Base-by-base conservation (phyloP, 1,139 yeast genomes). In the Scheffersomyces cryptocercus region DNA sequence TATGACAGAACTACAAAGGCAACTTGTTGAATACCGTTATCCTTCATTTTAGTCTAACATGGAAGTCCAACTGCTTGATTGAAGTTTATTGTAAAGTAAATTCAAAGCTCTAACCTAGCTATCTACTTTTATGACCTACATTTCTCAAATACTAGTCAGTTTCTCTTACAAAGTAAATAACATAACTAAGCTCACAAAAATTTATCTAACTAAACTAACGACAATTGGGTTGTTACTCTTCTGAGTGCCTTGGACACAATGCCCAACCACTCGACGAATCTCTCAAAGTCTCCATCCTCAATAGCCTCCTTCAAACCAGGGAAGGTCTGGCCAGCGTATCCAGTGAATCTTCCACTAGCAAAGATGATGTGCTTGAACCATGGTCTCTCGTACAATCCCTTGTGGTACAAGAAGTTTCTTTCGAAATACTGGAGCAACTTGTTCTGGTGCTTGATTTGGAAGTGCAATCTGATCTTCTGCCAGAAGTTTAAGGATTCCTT, bases 361-460 rank as follows among this genome's bases (percentile, higher is more conserved):
- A 77, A 88, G 3, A 88, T 81, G 49, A 87, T 76, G 65, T 90
- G 96, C 66, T 84, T 88, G 69, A 85, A 90, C 96, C 96, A 89
- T n/a, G 77, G 70, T 57, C 97, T 77, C 31, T 70, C 72, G 50
- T 73, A 65, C 42, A 89, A 76, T 3, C 97, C 97, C 3, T 76
- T 67, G 28, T 75, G 69, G 57, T 79, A 70, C 43, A 87, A 64
- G 64, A 89, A 87, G 49, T 73, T 68, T 55, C 93, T 77, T 61
- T 90, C 97, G 50, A 81, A 77, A 58, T 70, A 77, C 53, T 75
- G 78, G 43, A 75, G 54, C 41, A 70, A 62, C 51, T 64, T 65
- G 59, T 81, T 81, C 49, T 69, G 74, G 41, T 47, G 67, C 55
- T 49, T 52, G 44, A 71, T 67, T 39, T 55, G 59, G 53, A 65